Percentiles rank a stretch among this genome's conserved stretches.
phyloP scores from a whole-genome alignment of 2,329 filamentous ascomycete genomes.

The Anthostomella pinea region DNA sequence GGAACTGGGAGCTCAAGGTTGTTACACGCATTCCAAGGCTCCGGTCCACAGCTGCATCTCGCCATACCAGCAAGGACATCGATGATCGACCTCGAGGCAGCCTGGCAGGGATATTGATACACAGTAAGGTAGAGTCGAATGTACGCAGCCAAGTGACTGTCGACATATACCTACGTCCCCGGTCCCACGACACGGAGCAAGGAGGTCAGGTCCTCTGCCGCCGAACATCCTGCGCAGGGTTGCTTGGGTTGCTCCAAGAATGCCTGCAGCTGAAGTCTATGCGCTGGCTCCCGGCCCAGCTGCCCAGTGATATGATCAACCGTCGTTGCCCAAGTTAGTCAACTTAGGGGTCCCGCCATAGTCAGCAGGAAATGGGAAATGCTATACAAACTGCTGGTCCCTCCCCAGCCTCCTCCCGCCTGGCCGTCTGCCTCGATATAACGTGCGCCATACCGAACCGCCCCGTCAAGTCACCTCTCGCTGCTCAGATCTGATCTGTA shows the following conservation, averaged over 20 bases:
- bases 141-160: too few relatives aligned
- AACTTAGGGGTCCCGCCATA: constrained; percentile 5
- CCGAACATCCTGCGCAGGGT: constrained; percentile 10
- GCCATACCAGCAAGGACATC: too few relatives aligned
- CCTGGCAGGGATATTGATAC: too few relatives aligned
- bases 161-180: neutral
- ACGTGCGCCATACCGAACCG: too few relatives aligned
- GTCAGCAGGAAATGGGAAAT: constrained; percentile 5
- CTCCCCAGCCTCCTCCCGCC: constrained; percentile 8
- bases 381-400: constrained; percentile 8
- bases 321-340: constrained; percentile 3
- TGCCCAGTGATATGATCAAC: constrained; percentile 6
- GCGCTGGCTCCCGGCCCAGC: constrained; percentile 5
- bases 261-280: constrained; percentile 3
- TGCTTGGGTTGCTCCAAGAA: constrained; percentile 9
- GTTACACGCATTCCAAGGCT: too few relatives aligned
- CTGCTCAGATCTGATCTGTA: neutral
- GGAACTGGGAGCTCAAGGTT: too few relatives aligned
- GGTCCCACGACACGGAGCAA: neutral
- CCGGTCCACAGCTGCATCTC: too few relatives aligned
- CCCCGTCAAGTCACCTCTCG: too few relatives aligned
- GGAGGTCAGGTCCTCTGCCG: constrained; percentile 1
- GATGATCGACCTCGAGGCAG: too few relatives aligned
- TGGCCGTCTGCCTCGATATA: constrained; percentile 5
- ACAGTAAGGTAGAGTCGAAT: too few relatives aligned